Percentiles rank a stretch among this genome's conserved stretches.
Evolutionary conservation across 352 stramenopile species (phyloP).

Genomic region (Peronospora belbahrii): DNA sequence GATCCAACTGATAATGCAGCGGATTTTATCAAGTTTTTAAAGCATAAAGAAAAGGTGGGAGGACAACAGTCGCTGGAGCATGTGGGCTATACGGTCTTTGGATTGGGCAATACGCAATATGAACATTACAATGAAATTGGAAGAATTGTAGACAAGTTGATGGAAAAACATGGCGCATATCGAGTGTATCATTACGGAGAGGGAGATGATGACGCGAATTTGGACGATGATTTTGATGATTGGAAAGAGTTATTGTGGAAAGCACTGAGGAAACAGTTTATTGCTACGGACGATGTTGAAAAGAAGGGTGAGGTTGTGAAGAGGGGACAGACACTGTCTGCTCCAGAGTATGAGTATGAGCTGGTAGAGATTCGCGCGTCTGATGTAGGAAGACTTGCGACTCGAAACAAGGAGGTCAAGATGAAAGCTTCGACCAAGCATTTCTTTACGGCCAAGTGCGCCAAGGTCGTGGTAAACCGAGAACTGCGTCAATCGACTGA

Average conservation of each 20-base stretch:
- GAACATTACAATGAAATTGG: slow-evolving; percentile 97
- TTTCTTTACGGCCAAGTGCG: slow-evolving; percentile 83
- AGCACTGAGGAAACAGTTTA: slow-evolving; percentile 51
- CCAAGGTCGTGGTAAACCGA: slow-evolving; percentile 80
- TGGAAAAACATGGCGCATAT: slow-evolving; percentile 80
- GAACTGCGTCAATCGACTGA: slow-evolving; percentile 84
- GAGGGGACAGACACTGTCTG: slow-evolving; percentile 13
- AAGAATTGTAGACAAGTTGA: slow-evolving; percentile 84
- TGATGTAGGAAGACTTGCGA: slow-evolving; percentile 10
- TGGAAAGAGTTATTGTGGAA: slow-evolving; percentile 94
- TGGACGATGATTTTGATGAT: slow-evolving; percentile 90
- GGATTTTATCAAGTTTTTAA: slow-evolving; percentile 89
- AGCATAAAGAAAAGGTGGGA: slow-evolving; percentile 42
- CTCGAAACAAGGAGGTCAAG: slow-evolving; percentile 22
- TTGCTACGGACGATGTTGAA: slow-evolving; percentile 21
- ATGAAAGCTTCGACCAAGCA: slow-evolving; percentile 83
- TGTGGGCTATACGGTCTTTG: slow-evolving; percentile 94
- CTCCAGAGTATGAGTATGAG: slow-evolving; percentile 58
- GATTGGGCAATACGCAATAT: slow-evolving; percentile 97
- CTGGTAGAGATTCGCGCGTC: slow-evolving; percentile 34
- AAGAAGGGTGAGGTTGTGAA: slow-evolving; percentile 1
- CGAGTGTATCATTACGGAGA: slow-evolving; percentile 88
- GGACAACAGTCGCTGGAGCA: slow-evolving; percentile 29
- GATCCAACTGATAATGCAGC: slow-evolving; percentile 97
- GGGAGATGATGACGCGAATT: slow-evolving; percentile 93